Percentiles rank a stretch among this genome's conserved stretches.
phyloP scores from a whole-genome alignment of 106 monocot species.

The Phalaenopsis equestris region DNA sequence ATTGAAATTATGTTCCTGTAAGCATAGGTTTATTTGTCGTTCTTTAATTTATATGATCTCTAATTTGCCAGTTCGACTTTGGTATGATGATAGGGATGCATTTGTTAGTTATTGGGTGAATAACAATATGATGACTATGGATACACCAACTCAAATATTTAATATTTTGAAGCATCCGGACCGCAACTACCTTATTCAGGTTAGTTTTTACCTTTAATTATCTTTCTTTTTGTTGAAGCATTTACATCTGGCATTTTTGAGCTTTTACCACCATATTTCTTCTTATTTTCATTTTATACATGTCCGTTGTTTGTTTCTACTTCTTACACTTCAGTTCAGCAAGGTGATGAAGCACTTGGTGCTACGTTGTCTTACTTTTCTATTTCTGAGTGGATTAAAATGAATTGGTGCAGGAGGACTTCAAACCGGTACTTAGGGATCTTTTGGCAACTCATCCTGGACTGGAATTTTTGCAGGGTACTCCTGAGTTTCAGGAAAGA shows the following conservation, averaged over 20 bases:
- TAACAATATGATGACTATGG: constrained; percentile 83
- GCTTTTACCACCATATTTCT: not conserved
- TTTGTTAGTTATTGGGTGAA: constrained; percentile 88
- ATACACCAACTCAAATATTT: constrained; percentile 77
- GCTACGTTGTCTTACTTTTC: too few relatives aligned
- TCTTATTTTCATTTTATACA: not conserved
- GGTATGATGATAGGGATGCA: constrained; percentile 47
- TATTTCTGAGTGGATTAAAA: too few relatives aligned
- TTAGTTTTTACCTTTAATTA: constrained; percentile 12
- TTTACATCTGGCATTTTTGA: too few relatives aligned
- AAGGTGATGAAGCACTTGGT: too few relatives aligned
- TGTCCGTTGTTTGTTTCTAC: too few relatives aligned
- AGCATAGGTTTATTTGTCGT: too few relatives aligned
- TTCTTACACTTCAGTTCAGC: too few relatives aligned
- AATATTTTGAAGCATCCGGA: constrained; percentile 74
- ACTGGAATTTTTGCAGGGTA: constrained; percentile 80
- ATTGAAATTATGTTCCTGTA: too few relatives aligned
- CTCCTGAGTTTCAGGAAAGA: constrained; percentile 99
- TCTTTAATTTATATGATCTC: too few relatives aligned
- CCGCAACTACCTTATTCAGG: constrained; percentile 72
- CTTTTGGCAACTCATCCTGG: constrained; percentile 86
- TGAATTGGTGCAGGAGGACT: constrained; percentile 54
- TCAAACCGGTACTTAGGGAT: constrained; percentile 82
- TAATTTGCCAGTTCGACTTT: not conserved
- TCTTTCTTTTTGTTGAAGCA: too few relatives aligned